These are phyloP conservation scores for Claviceps spartinae DNA, from an alignment of 2,329 filamentous ascomycete genomes.

Conservation along the genomic window DNA sequence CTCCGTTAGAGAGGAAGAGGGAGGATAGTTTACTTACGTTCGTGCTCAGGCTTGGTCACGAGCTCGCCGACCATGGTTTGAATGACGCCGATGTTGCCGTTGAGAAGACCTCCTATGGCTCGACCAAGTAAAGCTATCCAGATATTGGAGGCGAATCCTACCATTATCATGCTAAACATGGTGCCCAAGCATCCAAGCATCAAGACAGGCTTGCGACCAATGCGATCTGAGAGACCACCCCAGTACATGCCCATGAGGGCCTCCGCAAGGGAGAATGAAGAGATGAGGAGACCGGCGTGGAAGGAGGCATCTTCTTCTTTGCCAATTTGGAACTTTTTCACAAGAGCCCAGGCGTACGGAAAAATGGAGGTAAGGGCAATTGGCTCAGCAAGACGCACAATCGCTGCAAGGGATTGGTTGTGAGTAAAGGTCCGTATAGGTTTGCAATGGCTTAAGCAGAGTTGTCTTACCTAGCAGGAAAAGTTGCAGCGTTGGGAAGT, in stretches of 20 bases:
- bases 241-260: slow-evolving; percentile 77
- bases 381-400: slow-evolving; percentile 84
- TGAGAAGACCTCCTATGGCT: slow-evolving; percentile 66
- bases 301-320: slow-evolving; percentile 65
- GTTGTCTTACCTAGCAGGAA: slow-evolving; percentile 60
- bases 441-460: neutral
- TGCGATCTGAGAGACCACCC: slow-evolving; percentile 68
- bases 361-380: slow-evolving; percentile 90
- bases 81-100: slow-evolving; percentile 84
- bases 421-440: slow-evolving; percentile 6
- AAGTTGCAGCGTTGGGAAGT: slow-evolving; percentile 71
- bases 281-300: slow-evolving; percentile 79
- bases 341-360: slow-evolving; percentile 77
- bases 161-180: slow-evolving; percentile 67
- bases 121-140: slow-evolving; percentile 70
- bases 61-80: slow-evolving; percentile 89
- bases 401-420: slow-evolving; percentile 39
- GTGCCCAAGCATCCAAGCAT: slow-evolving; percentile 72
- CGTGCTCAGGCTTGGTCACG: slow-evolving; percentile 70
- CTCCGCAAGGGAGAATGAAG: slow-evolving; percentile 72
- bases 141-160: slow-evolving; percentile 72
- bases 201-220: slow-evolving; percentile 76
- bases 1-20: neutral
- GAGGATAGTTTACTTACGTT: slow-evolving; percentile 47
- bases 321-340: slow-evolving; percentile 62